Percentiles rank a stretch among this genome's conserved stretches.
Evolutionary conservation across 768 basidiomycete genomes (phyloP).

Genomic region (Trametes maxima): DNA sequence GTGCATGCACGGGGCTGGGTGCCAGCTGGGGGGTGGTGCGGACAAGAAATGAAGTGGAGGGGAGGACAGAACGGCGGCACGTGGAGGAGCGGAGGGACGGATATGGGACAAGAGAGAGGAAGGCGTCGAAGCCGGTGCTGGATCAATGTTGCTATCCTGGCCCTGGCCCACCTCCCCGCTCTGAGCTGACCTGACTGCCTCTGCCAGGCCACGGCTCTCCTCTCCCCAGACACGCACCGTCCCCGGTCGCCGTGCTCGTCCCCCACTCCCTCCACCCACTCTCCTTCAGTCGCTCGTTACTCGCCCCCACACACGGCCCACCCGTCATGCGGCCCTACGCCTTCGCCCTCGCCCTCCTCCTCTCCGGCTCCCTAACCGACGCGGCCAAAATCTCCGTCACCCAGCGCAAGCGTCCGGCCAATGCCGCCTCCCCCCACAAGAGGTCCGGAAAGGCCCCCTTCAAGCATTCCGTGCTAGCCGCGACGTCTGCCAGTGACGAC

Average conservation of each 20-base stretch:
- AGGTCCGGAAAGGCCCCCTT: slow-evolving; percentile 38
- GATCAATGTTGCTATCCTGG: slow-evolving; percentile 2
- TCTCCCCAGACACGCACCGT: slow-evolving; percentile 6
- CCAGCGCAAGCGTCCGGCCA: slow-evolving; percentile 39
- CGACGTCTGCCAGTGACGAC: slow-evolving; percentile 31
- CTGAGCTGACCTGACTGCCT: background rate
- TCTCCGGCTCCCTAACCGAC: slow-evolving; percentile 42
- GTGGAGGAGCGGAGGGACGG: background rate
- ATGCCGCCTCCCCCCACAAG: slow-evolving; percentile 30
- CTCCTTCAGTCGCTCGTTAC: slow-evolving; percentile 29
- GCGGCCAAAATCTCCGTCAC: slow-evolving; percentile 53
- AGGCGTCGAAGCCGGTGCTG: background rate
- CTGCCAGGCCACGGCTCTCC: slow-evolving; percentile 5
- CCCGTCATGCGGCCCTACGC: slow-evolving; percentile 44
- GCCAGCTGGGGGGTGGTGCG: background rate
- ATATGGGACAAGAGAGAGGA: background rate
- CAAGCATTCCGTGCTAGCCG: slow-evolving; percentile 31
- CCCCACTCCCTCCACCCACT: slow-evolving; percentile 21
- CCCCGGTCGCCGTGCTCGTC: slow-evolving; percentile 9
- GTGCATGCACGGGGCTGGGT: background rate
- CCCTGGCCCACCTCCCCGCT: slow-evolving; percentile 4
- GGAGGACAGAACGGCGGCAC: background rate
- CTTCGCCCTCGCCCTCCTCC: slow-evolving; percentile 41
- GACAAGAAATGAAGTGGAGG: background rate
- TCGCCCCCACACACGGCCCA: slow-evolving; percentile 27